A percentile compares a stretch with the other conserved stretches of the same genome.
phyloP scores from a whole-genome alignment of 2,329 filamentous ascomycete species.

The Aspergillus flavus region DNA sequence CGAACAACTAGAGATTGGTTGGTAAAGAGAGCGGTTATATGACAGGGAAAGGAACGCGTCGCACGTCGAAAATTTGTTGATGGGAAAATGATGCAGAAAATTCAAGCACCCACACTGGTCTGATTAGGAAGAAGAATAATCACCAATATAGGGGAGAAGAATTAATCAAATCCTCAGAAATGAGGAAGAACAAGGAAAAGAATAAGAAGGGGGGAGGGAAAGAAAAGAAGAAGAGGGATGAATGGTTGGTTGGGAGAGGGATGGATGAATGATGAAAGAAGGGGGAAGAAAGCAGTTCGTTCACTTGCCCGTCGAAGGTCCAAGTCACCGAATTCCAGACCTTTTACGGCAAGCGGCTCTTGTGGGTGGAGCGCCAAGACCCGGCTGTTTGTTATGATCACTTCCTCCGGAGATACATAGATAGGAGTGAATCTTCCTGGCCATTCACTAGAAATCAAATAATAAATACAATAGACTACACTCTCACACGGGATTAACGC shows the following conservation, averaged over 20 bases:
- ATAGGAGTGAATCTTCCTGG: background rate
- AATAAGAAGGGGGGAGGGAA: slow-evolving; percentile 2
- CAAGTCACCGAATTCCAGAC: slow-evolving; percentile 2
- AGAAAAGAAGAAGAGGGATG: slow-evolving; percentile 13
- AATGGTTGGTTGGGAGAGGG: slow-evolving; percentile 3
- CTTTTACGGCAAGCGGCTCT: slow-evolving; percentile 1
- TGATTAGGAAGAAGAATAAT: background rate
- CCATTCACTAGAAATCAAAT: too few species aligned
- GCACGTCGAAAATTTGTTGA: slow-evolving; percentile 10
- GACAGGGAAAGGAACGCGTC: slow-evolving; percentile 11
- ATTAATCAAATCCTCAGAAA: background rate
- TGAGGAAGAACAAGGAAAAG: background rate
- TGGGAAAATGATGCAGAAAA: slow-evolving; percentile 18
- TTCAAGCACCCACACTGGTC: slow-evolving; percentile 19
- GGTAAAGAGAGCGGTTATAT: slow-evolving; percentile 20
- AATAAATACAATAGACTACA: background rate
- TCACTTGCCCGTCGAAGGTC: background rate
- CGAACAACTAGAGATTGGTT: slow-evolving; percentile 19
- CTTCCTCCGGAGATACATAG: background rate
- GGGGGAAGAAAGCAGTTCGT: slow-evolving; percentile 11
- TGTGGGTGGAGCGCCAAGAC: slow-evolving; percentile 3
- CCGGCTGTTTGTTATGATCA: background rate
- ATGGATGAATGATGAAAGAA: slow-evolving; percentile 24
- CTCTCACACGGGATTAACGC: background rate
- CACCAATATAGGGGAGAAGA: background rate